Conservation (phyloP, 768 basidiomycete species). For the Leccinum olivaceopallidum region DNA sequence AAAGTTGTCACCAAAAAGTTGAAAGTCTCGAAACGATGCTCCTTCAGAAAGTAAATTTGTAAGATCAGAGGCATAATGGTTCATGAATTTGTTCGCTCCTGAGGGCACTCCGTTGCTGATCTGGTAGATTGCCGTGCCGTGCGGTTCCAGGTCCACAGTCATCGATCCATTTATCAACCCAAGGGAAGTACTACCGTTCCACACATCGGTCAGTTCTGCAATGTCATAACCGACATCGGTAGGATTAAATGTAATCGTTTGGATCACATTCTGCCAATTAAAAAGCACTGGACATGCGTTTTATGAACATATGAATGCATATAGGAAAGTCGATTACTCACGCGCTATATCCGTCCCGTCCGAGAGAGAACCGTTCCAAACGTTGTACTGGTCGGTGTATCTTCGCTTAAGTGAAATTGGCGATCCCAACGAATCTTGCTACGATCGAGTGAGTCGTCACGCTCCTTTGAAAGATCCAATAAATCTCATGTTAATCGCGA, state of each 20-base stretch:
- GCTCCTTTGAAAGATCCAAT: too few relatives aligned
- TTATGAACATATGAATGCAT: not conserved
- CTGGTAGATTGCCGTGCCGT: conserved; percentile 6
- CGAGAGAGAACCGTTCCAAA: conserved; percentile 10
- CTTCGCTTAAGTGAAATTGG: too few relatives aligned
- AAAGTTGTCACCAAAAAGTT: too few relatives aligned
- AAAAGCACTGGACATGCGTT: conserved; percentile 1
- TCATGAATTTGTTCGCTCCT: not conserved
- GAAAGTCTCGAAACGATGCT: not conserved
- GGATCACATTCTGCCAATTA: conserved; percentile 6
- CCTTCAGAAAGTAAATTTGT: conserved; percentile 8
- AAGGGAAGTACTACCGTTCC: conserved; percentile 3
- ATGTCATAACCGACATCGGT: conserved; percentile 1
- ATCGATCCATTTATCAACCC: not conserved
- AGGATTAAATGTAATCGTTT: conserved; percentile 4
- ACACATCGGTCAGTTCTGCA: conserved; percentile 9
- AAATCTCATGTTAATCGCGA: conserved; percentile 8
- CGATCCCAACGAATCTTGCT: too few relatives aligned
- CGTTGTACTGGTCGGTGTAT: too few relatives aligned
- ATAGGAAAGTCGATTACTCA: not conserved
- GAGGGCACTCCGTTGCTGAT: conserved; percentile 1
- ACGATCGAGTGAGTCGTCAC: too few relatives aligned
- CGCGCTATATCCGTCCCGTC: conserved; percentile 8
- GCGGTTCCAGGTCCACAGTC: not conserved
- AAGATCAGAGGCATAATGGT: not conserved